Percentiles rank a stretch among this genome's conserved stretches.
Conservation (phyloP, 306 rosid genomes). For the Sechiopsis laciniata region DNA sequence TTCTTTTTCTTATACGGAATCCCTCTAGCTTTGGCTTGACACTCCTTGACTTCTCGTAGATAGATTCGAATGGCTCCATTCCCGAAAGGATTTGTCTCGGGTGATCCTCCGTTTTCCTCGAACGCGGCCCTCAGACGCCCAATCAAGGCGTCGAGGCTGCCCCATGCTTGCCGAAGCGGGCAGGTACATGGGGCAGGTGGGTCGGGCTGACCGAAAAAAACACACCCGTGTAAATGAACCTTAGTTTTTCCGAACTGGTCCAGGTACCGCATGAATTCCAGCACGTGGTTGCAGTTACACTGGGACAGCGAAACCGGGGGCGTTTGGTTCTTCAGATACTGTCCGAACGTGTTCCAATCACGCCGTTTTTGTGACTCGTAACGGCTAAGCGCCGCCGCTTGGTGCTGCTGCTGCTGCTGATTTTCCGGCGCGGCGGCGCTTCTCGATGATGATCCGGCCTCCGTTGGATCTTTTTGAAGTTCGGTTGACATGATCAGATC, state of each 20-base stretch:
- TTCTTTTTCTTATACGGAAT: conserved; percentile 44
- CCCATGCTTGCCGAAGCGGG: conserved; percentile 67
- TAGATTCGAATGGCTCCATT: conserved; percentile 53
- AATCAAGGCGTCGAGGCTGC: conserved; percentile 64
- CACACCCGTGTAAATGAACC: conserved; percentile 53
- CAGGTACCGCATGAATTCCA: conserved; percentile 54
- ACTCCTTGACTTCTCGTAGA: conserved; percentile 59
- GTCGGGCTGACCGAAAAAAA: conserved; percentile 64
- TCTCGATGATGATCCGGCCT: conserved; percentile 22
- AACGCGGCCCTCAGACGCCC: conserved; percentile 60
- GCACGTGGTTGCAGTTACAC: conserved; percentile 63
- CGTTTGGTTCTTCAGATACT: too few relatives aligned
- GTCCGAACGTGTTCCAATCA: too few relatives aligned
- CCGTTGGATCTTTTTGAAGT: conserved; percentile 27
- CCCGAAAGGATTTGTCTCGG: conserved; percentile 58
- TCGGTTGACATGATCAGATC: conserved; percentile 34
- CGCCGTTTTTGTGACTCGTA: too few relatives aligned
- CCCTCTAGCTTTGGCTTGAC: conserved; percentile 41
- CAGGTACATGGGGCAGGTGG: conserved; percentile 70
- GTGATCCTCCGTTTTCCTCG: conserved; percentile 60
- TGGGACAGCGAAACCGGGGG: conserved; percentile 37
- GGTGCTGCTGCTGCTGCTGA: conserved; percentile 27
- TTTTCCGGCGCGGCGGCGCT: neutral
- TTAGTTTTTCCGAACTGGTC: conserved; percentile 71
- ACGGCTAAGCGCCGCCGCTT: conserved; percentile 20